Conservation (phyloP, 2,329 filamentous ascomycete genomes). For the Aureobasidium sp. region DNA sequence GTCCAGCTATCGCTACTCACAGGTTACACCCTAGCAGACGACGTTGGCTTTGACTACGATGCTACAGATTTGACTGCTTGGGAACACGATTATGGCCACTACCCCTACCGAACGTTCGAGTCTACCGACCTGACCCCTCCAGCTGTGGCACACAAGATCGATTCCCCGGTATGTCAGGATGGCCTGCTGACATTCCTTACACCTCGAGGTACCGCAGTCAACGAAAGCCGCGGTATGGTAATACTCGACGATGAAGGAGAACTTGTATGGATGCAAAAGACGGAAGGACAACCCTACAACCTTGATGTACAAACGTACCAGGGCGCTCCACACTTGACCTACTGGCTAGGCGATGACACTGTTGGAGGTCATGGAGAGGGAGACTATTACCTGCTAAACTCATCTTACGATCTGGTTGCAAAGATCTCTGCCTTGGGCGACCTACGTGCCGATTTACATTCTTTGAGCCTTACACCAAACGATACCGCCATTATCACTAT, state of each 20-base stretch:
- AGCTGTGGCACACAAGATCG: neutral
- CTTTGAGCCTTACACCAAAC: slow-evolving; percentile 35
- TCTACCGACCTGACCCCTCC: slow-evolving; percentile 8
- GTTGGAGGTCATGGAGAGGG: slow-evolving; percentile 28
- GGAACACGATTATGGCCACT: slow-evolving; percentile 11
- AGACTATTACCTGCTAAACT: slow-evolving; percentile 27
- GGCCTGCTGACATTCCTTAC: slow-evolving; percentile 21
- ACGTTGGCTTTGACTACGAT: slow-evolving; percentile 11
- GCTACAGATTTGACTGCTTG: slow-evolving; percentile 2
- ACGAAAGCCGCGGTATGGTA: slow-evolving; percentile 24
- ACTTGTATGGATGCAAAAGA: slow-evolving; percentile 25
- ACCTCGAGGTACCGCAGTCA: slow-evolving; percentile 23
- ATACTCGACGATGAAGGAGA: slow-evolving; percentile 21
- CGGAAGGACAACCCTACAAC: slow-evolving; percentile 25
- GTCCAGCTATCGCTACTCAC: neutral
- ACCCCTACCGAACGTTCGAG: slow-evolving; percentile 9
- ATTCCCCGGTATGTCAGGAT: slow-evolving; percentile 9
- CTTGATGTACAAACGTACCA: slow-evolving; percentile 28
- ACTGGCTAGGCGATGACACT: slow-evolving; percentile 30
- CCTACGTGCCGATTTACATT: slow-evolving; percentile 33
- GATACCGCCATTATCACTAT: slow-evolving; percentile 36
- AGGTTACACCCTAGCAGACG: neutral
- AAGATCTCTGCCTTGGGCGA: slow-evolving; percentile 27
- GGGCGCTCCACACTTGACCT: slow-evolving; percentile 29
- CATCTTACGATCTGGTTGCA: slow-evolving; percentile 28